These are phyloP conservation scores for Fusarium tjaetaba DNA, from an alignment of 2,329 filamentous ascomycete genomes.

Conservation along the genomic window DNA sequence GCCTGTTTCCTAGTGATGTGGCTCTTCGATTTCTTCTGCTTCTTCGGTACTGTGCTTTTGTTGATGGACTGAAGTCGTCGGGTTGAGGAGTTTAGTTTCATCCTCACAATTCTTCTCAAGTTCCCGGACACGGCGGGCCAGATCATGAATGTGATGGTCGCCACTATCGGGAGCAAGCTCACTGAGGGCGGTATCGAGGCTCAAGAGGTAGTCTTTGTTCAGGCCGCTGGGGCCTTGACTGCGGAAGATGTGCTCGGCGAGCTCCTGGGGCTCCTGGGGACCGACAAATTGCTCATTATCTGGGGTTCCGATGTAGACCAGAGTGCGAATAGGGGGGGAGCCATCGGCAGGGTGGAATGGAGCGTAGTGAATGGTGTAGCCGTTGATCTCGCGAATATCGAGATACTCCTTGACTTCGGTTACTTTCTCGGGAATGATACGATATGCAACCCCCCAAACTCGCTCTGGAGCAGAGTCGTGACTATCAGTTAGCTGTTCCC, in stretches of 20 bases:
- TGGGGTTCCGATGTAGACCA: slow-evolving; percentile 95
- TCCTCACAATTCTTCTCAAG: slow-evolving; percentile 53
- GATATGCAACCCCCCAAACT: slow-evolving; percentile 95
- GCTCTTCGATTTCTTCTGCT: slow-evolving; percentile 46
- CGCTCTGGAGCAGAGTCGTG: slow-evolving; percentile 68
- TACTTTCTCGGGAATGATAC: slow-evolving; percentile 77
- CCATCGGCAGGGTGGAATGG: slow-evolving; percentile 72
- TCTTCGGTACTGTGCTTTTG: slow-evolving; percentile 41
- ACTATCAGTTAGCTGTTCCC: slow-evolving; percentile 78
- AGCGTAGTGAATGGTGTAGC: slow-evolving; percentile 92
- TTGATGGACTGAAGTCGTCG: slow-evolving; percentile 28
- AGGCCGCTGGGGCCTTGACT: slow-evolving; percentile 86
- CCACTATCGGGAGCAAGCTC: slow-evolving; percentile 78
- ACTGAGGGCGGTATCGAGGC: slow-evolving; percentile 78
- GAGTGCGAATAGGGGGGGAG: slow-evolving; percentile 58
- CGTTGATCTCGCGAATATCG: slow-evolving; percentile 96
- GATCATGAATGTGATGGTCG: slow-evolving; percentile 85
- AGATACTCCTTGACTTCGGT: slow-evolving; percentile 88
- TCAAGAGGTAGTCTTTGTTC: slow-evolving; percentile 89
- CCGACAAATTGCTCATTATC: slow-evolving; percentile 93
- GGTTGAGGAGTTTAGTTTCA: slow-evolving; percentile 12
- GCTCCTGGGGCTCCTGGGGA: slow-evolving; percentile 77
- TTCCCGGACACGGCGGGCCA: slow-evolving; percentile 76
- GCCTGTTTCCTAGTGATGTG: background rate
- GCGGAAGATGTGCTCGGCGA: slow-evolving; percentile 83